These are phyloP conservation scores for Ceratobasidium theobromae DNA, from an alignment of 1,284 basidiomycete genomes.

Conservation along the genomic window DNA sequence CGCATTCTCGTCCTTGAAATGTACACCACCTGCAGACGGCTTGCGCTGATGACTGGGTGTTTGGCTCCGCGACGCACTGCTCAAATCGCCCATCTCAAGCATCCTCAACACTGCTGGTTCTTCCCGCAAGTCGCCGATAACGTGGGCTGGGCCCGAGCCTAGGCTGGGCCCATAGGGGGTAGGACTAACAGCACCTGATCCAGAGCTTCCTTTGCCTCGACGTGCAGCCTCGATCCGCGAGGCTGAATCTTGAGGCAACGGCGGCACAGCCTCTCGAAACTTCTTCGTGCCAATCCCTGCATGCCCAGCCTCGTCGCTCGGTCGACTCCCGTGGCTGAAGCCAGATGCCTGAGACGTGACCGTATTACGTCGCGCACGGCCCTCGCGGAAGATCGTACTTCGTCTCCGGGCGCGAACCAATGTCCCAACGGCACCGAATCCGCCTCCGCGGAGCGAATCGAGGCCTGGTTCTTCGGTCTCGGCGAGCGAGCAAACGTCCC, in stretches of 20 bases:
- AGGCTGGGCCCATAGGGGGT: conserved; percentile 22
- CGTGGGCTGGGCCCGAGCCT: not conserved
- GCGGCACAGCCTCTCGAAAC: conserved; percentile 3
- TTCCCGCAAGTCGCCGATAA: conserved; percentile 16
- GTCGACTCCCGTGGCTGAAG: not conserved
- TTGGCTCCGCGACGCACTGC: no score
- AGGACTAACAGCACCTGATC: not conserved
- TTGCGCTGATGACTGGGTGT: no score
- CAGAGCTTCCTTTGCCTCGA: not conserved
- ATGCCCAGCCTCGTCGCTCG: conserved; percentile 8
- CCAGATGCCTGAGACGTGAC: conserved; percentile 18
- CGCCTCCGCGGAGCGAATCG: conserved; percentile 34
- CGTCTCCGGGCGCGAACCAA: conserved; percentile 31
- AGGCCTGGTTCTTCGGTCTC: conserved; percentile 35
- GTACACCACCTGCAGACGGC: not conserved
- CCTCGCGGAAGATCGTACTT: conserved; percentile 15
- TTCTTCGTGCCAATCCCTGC: conserved; percentile 21
- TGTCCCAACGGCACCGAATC: conserved; percentile 34
- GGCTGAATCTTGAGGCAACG: conserved; percentile 7
- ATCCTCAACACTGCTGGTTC: conserved; percentile 22
- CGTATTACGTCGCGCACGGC: conserved; percentile 1
- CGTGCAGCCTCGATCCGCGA: conserved; percentile 20
- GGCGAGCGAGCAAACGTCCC: conserved; percentile 8
- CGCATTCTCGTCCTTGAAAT: conserved; percentile 1
- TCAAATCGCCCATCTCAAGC: not conserved